Evolutionary conservation across 306 rosid genomes (phyloP), one percentile per base, ranked within the genome.

Genomic region (Vigna angularis): DNA sequence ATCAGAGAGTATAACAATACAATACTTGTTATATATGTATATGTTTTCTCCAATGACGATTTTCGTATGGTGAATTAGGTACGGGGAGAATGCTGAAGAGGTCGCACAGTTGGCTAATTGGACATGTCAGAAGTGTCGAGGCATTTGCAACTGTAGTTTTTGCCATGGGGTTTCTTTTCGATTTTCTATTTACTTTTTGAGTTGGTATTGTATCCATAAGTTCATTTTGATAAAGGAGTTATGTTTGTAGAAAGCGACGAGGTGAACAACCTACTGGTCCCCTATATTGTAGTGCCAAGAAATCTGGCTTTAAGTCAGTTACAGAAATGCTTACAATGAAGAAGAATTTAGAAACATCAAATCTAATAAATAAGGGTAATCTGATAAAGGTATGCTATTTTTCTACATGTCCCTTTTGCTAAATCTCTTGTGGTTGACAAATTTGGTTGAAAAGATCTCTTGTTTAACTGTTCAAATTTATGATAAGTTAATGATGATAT

Each of bases 41-140:
- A 28, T 28, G 30, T 5, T 32, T 32, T 32, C 36, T 32, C 36
- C 6, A 5, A 32, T 32, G 36, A 32, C 0, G 36, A 32, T 32
- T 32, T 32, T 32, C 6, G 1, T 32, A 0, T 5, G 36, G 4
- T 32, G 36, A 32, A 32, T 32, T 32, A 92, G 97, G 76, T 92
- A 92, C 45, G 92, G 93, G 24, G 93, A 88, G 85, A 82, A 70
- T 9, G 91, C 86, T 4, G 86, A 88, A 65, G 86, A 80, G 45
- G 90, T 87, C 17, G 81, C 51, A 1, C 2, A 24, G n/a, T 28
- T 76, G 79, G 74, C 18, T n/a, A 81, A 85, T 13, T 94, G 95
- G 98, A 52, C 1, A 6, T 94, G 98, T 78, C 97, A 92, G 6
- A 92, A 38, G 82, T 94, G 98, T 74, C 75, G 84, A 82, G 92